A percentile compares a stretch with the other conserved stretches of the same genome.
These are phyloP conservation scores for Mortierella sp. DNA, from an alignment of 371 early-diverging fungal species.

Conservation along the genomic window DNA sequence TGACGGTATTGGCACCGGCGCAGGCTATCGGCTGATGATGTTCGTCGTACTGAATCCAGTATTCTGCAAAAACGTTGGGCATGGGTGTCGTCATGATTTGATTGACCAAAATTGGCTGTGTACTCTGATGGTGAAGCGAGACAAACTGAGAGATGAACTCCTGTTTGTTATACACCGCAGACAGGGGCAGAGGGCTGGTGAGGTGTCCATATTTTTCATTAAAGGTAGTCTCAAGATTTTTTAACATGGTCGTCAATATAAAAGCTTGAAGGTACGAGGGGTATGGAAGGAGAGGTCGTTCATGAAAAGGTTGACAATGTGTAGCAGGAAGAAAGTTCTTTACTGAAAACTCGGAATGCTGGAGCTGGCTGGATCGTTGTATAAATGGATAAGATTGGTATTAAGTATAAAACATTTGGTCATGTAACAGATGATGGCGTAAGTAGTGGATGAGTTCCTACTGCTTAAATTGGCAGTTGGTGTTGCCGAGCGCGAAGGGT, in stretches of 20 bases:
- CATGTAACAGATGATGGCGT: too few species aligned
- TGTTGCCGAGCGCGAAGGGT: too few species aligned
- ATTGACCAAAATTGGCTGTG: constrained; percentile 28
- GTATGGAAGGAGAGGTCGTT: not conserved
- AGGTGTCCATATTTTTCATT: constrained; percentile 10
- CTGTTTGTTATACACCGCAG: constrained; percentile 45
- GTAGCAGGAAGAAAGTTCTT: too few species aligned
- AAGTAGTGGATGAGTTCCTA: too few species aligned
- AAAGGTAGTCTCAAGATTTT: constrained; percentile 18
- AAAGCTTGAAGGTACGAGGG: not conserved
- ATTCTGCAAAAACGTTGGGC: constrained; percentile 24
- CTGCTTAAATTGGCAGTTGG: too few species aligned
- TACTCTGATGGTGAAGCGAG: constrained; percentile 36
- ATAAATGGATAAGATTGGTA: too few species aligned
- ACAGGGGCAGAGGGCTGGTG: constrained; percentile 32
- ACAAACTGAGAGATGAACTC: constrained; percentile 48
- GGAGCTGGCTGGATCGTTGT: too few species aligned
- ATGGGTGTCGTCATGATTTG: constrained; percentile 30
- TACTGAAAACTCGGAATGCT: too few species aligned
- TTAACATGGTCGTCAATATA: constrained; percentile 20
- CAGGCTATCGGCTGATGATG: constrained; percentile 41
- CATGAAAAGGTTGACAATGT: too few species aligned
- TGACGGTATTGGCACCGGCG: constrained; percentile 47
- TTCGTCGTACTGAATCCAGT: constrained; percentile 50
- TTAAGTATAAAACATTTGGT: too few species aligned